Percentiles rank a stretch among this genome's conserved stretches.
Conservation (phyloP, 192 early-diverging fungal genomes). For the Chytriomyces sp. region DNA sequence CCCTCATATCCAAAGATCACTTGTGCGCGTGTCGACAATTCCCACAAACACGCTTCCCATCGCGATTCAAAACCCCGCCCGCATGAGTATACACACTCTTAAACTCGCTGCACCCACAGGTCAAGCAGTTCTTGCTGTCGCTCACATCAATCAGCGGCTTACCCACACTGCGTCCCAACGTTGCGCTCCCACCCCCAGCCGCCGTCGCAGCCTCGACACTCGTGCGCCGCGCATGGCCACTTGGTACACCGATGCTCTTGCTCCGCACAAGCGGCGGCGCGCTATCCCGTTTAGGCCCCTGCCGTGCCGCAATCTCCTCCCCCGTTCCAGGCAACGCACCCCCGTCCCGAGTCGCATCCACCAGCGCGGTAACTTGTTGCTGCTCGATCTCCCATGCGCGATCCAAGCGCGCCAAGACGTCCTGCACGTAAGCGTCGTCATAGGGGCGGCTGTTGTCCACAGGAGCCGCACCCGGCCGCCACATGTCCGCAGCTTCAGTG, state of each 20-base stretch:
- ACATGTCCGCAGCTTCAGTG: conserved; percentile 18
- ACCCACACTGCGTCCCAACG: background rate
- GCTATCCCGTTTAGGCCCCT: background rate
- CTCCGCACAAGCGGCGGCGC: background rate
- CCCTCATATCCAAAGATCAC: no score
- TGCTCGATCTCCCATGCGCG: conserved; percentile 20
- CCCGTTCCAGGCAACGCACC: background rate
- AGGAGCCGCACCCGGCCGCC: background rate
- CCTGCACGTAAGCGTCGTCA: conserved; percentile 7
- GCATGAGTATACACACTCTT: conserved; percentile 14
- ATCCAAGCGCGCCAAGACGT: background rate
- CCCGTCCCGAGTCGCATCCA: background rate
- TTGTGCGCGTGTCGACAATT: conserved; percentile 33
- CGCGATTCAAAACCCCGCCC: background rate
- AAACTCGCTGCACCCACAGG: conserved; percentile 50
- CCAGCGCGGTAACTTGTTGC: background rate
- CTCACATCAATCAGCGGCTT: conserved; percentile 50
- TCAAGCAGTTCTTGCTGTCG: conserved; percentile 41
- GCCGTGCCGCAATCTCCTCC: background rate
- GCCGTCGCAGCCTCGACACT: background rate
- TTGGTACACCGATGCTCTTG: background rate
- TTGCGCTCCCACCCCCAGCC: background rate
- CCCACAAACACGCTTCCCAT: conserved; percentile 28
- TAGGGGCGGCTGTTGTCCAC: background rate
- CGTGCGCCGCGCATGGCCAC: background rate